These are phyloP conservation scores for Cercospora canescens DNA, from an alignment of 2,329 filamentous ascomycete species.

Conservation along the genomic window DNA sequence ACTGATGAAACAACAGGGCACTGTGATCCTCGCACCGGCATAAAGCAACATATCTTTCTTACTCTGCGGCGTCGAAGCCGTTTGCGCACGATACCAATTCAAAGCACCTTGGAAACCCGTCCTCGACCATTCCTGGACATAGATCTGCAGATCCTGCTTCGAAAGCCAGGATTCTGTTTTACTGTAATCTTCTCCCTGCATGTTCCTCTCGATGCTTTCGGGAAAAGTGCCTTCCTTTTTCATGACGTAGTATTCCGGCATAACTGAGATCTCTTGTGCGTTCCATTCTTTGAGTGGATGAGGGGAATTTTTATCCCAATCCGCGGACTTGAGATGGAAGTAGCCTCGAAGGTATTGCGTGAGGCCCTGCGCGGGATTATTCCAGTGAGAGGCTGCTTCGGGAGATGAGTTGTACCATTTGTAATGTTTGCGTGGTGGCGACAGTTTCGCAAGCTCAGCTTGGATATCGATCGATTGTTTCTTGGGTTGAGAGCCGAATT, in stretches of 20 bases:
- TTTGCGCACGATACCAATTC: conserved; percentile 67
- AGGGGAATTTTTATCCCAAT: conserved; percentile 54
- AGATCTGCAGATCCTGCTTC: conserved; percentile 59
- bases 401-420: conserved; percentile 64
- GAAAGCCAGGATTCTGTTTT: conserved; percentile 57
- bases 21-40: conserved; percentile 60
- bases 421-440: conserved; percentile 66
- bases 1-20: conserved; percentile 62
- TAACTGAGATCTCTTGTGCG: conserved; percentile 56
- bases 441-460: conserved; percentile 53
- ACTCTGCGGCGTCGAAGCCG: conserved; percentile 45
- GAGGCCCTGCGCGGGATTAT: conserved; percentile 52
- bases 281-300: conserved; percentile 57
- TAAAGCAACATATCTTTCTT: conserved; percentile 58
- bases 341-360: conserved; percentile 65
- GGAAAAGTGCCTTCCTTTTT: conserved; percentile 59
- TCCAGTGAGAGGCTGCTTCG: conserved; percentile 51
- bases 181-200: conserved; percentile 52
- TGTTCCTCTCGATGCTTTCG: conserved; percentile 55
- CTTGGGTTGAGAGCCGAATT: conserved; percentile 47
- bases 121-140: conserved; percentile 60
- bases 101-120: conserved; percentile 66
- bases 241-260: conserved; percentile 72
- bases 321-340: conserved; percentile 66
- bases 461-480: conserved; percentile 51